Percentiles rank a stretch among this genome's conserved stretches.
These are phyloP conservation scores for Eragrostis curvula DNA, from an alignment of 176 grass and related monocot genomes.

Conservation along the genomic window DNA sequence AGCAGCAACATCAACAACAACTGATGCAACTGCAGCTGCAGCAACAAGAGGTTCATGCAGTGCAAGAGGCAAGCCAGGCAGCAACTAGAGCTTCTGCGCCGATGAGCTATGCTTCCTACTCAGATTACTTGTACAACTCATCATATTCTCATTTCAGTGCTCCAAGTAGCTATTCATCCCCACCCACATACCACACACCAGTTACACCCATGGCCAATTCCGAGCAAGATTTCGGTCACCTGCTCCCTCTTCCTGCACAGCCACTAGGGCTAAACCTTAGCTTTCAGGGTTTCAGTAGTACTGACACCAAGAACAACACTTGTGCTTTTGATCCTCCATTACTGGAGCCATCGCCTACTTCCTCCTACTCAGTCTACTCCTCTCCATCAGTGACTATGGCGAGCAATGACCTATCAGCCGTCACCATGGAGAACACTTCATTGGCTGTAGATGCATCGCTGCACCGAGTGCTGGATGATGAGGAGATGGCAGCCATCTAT, in stretches of 20 bases:
- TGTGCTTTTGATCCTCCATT: constrained; percentile 40
- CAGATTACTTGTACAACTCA: constrained; percentile 49
- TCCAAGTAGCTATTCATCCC: constrained; percentile 34
- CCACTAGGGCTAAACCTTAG: constrained; percentile 85
- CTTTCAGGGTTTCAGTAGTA: constrained; percentile 67
- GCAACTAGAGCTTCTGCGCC: constrained; percentile 29
- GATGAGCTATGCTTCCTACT: constrained; percentile 47
- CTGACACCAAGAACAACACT: constrained; percentile 25
- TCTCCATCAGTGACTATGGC: constrained; percentile 37
- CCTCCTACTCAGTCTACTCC: constrained; percentile 68
- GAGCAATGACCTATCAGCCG: constrained; percentile 24
- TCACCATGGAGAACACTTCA: constrained; percentile 42
- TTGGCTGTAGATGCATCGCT: constrained; percentile 34
- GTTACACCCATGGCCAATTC: constrained; percentile 37
- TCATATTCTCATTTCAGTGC: constrained; percentile 41
- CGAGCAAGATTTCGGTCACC: constrained; percentile 46
- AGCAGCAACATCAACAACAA: constrained; percentile 34
- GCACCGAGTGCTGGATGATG: constrained; percentile 73
- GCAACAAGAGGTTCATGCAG: constrained; percentile 45
- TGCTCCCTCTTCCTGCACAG: constrained; percentile 63
- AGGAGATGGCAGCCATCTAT: constrained; percentile 83
- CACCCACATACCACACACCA: constrained; percentile 38
- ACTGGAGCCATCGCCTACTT: constrained; percentile 57
- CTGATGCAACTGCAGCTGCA: constrained; percentile 42
- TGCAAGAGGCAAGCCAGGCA: constrained; percentile 37